Evolutionary conservation across 306 rosid genomes (phyloP).

Genomic region (Cicer yamashitae): DNA sequence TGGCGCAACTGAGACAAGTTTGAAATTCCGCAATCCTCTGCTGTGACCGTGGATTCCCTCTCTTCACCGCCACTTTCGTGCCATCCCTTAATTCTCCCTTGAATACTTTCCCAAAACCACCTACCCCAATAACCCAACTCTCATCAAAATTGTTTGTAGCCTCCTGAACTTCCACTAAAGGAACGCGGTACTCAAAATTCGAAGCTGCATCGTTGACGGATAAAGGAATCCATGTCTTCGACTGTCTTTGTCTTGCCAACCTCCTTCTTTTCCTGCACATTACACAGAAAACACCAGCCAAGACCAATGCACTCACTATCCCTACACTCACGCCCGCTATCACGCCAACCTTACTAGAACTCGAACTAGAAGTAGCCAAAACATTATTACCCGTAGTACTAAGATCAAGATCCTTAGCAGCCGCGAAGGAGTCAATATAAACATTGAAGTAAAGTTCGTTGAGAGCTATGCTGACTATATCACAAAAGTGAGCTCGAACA

Average conservation of each 20-base stretch:
- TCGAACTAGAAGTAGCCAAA: conserved; percentile 56
- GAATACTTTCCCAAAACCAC: conserved; percentile 89
- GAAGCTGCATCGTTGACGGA: conserved; percentile 62
- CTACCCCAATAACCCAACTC: conserved; percentile 80
- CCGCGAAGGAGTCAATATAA: conserved; percentile 61
- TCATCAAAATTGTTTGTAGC: conserved; percentile 83
- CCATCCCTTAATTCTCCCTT: conserved; percentile 76
- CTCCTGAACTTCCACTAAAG: conserved; percentile 73
- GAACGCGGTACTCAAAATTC: conserved; percentile 64
- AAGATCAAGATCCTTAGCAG: conserved; percentile 59
- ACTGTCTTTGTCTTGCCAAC: conserved; percentile 54
- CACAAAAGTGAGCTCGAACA: conserved; percentile 86
- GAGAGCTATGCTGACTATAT: conserved; percentile 63
- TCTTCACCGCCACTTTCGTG: conserved; percentile 86
- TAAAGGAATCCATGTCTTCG: conserved; percentile 78
- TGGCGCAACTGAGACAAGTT: conserved; percentile 92
- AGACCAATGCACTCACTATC: conserved; percentile 52
- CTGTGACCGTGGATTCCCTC: conserved; percentile 83
- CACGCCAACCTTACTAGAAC: conserved; percentile 58
- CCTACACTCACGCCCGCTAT: conserved; percentile 71
- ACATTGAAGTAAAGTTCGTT: conserved; percentile 73
- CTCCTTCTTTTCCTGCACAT: conserved; percentile 60
- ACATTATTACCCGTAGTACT: conserved; percentile 1
- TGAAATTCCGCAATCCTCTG: conserved; percentile 85
- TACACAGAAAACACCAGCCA: conserved; percentile 55